Evolutionary conservation across 441 rosid species (phyloP), one percentile per base, ranked within the genome.

Genomic region (Eutrema salsugineum): DNA sequence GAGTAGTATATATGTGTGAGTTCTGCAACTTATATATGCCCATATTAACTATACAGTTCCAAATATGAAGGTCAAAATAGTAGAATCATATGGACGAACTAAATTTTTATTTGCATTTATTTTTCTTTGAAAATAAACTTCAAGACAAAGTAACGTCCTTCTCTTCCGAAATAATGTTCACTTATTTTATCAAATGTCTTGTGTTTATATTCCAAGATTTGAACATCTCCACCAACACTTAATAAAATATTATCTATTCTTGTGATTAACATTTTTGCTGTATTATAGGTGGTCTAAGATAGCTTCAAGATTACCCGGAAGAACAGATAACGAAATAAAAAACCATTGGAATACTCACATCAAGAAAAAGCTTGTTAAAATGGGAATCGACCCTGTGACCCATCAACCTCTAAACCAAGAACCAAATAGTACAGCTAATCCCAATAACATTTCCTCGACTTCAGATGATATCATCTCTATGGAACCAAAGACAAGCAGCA

Each of bases 281-380:
- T 49, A 11, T 61, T 63, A 62, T 78, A 84, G 91, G 82, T 84
- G 91, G 91, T 87, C 91, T 35, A 87, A 84, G 59, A 87, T 84
- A 30, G 91, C 91, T 9, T 85, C 86, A 38, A 87, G 79, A 58
- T 74, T 87, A 40, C 88, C 88, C 0, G 91, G 91, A 55, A 77
- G 91, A 79, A 87, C 91, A 1, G 91, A 87, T 63, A 87, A 87
- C 49, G 91, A 87, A 71, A 87, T 87, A 49, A 87, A 87, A 73
- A 87, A 87, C 43, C 88, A 87, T 15, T 87, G 91, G 91, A 84
- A 84, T 48, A 87, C 91, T n/a, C 91, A 87, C 65, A 87, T 87
- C 61, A 87, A 87, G 85, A 87, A 87, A 51, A 87, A 85, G 79
- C 89, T 87, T 57, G 10, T 87, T 15, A 85, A 83, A 72, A 85